Evolutionary conservation across 2,329 filamentous ascomycete species (phyloP).

Genomic region (Fusarium chaquense): DNA sequence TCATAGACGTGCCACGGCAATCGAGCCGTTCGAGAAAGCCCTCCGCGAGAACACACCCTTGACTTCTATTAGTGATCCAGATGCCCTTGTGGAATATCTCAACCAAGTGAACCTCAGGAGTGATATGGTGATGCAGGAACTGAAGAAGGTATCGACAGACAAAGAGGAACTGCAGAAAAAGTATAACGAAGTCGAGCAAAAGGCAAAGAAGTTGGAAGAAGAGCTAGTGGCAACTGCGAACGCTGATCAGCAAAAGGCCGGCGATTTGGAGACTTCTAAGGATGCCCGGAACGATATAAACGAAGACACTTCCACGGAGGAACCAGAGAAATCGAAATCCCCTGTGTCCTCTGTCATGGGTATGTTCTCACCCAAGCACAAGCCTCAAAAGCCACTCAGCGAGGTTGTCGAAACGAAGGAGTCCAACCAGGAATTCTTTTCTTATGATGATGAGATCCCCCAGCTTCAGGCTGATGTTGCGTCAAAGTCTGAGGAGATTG

Average conservation of each 20-base stretch:
- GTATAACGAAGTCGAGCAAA: conserved; percentile 74
- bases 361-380: conserved; percentile 63
- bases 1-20: conserved; percentile 85
- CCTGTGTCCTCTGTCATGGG: conserved; percentile 62
- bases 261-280: conserved; percentile 50
- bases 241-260: conserved; percentile 39
- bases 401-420: conserved; percentile 48
- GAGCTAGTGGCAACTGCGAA: conserved; percentile 67
- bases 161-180: conserved; percentile 84
- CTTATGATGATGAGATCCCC: conserved; percentile 88
- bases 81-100: conserved; percentile 88
- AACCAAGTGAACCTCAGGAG: conserved; percentile 86
- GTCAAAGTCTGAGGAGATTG: conserved; percentile 77
- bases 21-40: conserved; percentile 92
- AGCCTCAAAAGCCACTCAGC: conserved; percentile 48
- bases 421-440: conserved; percentile 83
- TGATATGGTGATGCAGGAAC: conserved; percentile 93
- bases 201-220: conserved; percentile 70
- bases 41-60: conserved; percentile 93
- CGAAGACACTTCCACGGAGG: conserved; percentile 38
- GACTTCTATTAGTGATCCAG: conserved; percentile 86
- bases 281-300: conserved; percentile 50
- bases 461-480: conserved; percentile 81
- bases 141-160: conserved; percentile 87
- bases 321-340: conserved; percentile 56